phyloP scores from a whole-genome alignment of 163 green algal species.

The Scenedesmus sp. region DNA sequence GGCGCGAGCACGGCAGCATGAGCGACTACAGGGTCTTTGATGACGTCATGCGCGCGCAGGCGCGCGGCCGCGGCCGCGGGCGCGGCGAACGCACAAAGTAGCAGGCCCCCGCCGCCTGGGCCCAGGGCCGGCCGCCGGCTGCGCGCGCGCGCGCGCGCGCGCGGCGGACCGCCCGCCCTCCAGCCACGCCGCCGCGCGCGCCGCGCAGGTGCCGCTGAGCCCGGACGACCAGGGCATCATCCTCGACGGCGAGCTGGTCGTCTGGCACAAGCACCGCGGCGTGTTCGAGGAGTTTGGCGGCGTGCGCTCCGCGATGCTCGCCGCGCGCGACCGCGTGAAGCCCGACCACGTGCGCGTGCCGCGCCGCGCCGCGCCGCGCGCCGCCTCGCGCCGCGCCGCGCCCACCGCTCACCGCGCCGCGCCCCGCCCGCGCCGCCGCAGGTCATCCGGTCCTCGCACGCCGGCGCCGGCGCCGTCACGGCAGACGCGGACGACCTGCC shows the following conservation, averaged over 20 bases:
- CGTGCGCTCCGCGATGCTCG: conserved; percentile 57
- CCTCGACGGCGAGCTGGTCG: conserved; percentile 66
- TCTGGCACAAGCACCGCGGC: conserved; percentile 63
- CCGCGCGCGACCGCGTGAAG: conserved; percentile 44
- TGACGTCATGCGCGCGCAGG: conserved; percentile 50
- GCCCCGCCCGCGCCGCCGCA: no score
- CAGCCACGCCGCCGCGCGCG: no score
- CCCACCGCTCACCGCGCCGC: no score
- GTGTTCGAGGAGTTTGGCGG: conserved; percentile 77
- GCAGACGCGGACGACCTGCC: conserved; percentile 56
- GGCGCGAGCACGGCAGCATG: conserved; percentile 62
- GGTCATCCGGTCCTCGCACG: neutral
- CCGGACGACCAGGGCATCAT: no score
- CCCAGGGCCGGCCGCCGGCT: no score
- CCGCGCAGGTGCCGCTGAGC: no score
- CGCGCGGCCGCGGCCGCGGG: no score
- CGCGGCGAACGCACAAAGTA: no score
- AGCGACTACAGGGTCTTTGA: conserved; percentile 62
- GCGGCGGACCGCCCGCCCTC: no score
- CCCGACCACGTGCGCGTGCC: conserved; percentile 27
- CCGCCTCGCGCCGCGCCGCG: no score
- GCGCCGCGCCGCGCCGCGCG: neutral
- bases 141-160: no score
- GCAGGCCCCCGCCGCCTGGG: no score
- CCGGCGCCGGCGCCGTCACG: conserved; percentile 4